A percentile compares a stretch with the other conserved stretches of the same genome.
These are phyloP conservation scores for Quillaja saponaria DNA, from an alignment of 306 rosid species.

Conservation along the genomic window DNA sequence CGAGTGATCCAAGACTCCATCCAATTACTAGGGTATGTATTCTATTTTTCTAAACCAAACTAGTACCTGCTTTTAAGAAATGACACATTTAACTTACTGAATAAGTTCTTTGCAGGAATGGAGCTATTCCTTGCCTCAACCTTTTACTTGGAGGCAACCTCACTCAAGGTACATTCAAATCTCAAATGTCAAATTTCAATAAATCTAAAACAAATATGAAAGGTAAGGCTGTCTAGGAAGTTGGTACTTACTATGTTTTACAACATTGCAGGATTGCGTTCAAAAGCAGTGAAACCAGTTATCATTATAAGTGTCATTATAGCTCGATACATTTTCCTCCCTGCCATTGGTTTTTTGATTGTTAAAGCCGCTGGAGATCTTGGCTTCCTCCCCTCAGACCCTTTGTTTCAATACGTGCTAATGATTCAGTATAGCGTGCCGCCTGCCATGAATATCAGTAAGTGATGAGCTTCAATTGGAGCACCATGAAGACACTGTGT, in stretches of 20 bases:
- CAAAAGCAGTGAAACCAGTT: constrained; percentile 49
- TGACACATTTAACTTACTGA: constrained; percentile 14
- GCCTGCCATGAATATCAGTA: constrained; percentile 91
- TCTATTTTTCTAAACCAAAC: not conserved
- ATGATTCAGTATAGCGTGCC: constrained; percentile 85
- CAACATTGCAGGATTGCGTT: constrained; percentile 48
- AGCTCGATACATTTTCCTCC: constrained; percentile 48
- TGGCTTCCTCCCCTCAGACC: constrained; percentile 63
- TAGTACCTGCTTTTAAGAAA: constrained; percentile 11
- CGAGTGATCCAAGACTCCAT: constrained; percentile 65
- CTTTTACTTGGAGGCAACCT: constrained; percentile 90
- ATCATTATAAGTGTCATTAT: constrained; percentile 44
- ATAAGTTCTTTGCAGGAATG: constrained; percentile 51
- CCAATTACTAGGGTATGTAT: constrained; percentile 62
- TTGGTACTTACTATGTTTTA: not conserved
- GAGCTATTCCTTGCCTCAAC: constrained; percentile 86
- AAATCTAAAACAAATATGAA: too few relatives aligned
- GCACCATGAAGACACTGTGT: not conserved
- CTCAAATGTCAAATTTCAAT: too few relatives aligned
- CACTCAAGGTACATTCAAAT: constrained; percentile 50
- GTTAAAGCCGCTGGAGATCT: constrained; percentile 56
- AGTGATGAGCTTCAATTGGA: constrained; percentile 17
- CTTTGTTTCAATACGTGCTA: constrained; percentile 66
- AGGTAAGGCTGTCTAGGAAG: too few relatives aligned
- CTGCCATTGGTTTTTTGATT: constrained; percentile 58